These are phyloP conservation scores for Hyparrhenia diplandra DNA, from an alignment of 176 grass and related monocot genomes.

Conservation along the genomic window DNA sequence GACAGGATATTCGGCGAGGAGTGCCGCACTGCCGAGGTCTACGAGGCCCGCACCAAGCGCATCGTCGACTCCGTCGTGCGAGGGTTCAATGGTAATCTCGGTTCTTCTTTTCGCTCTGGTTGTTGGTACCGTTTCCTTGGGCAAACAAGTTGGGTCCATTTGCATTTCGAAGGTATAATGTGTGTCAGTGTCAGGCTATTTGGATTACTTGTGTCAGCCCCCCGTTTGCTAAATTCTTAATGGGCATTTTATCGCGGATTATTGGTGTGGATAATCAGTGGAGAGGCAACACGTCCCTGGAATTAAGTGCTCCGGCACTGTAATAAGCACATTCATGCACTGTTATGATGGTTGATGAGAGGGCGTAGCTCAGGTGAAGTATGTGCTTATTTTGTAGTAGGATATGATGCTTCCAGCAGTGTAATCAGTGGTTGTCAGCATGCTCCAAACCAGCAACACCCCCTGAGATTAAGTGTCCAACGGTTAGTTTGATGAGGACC, in stretches of 20 bases:
- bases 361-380: background rate
- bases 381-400: background rate
- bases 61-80: constrained; percentile 71
- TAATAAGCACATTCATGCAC: background rate
- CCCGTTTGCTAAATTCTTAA: background rate
- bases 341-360: background rate
- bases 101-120: background rate
- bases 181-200: background rate
- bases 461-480: background rate
- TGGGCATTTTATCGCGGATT: background rate
- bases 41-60: constrained; percentile 64
- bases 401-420: background rate
- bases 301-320: background rate
- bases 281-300: background rate
- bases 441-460: background rate
- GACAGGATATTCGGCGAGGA: constrained; percentile 74
- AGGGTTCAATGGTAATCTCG: constrained; percentile 69
- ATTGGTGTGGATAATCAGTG: background rate
- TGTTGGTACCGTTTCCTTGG: background rate
- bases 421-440: background rate
- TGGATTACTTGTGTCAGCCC: background rate
- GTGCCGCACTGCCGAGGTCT: constrained; percentile 58
- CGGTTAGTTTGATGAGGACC: background rate
- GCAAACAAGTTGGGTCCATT: background rate
- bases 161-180: background rate